Evolutionary conservation across 2,329 filamentous ascomycete species (phyloP).

Genomic region (Sclerotinia spermophila): DNA sequence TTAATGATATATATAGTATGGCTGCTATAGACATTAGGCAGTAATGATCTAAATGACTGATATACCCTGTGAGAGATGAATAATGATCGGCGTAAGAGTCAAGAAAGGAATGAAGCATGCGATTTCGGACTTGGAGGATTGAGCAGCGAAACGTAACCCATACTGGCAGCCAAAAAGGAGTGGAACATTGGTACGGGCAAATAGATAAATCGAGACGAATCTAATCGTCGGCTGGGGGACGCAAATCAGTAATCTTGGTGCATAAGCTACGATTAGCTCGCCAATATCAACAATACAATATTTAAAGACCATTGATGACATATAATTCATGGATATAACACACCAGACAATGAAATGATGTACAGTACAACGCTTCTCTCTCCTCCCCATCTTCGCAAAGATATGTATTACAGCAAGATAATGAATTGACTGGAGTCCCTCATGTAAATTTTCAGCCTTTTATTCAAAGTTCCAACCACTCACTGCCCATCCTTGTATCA

Average conservation of each 20-base stretch:
- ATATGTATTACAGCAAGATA: background rate
- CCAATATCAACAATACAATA: background rate
- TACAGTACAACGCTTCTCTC: background rate
- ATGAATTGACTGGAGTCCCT: background rate
- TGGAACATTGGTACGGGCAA: background rate
- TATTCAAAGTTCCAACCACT: background rate
- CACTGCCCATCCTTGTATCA: background rate
- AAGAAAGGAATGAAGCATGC: background rate
- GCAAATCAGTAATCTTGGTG: background rate
- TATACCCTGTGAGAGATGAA: slow-evolving; percentile 9
- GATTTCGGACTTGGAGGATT: background rate
- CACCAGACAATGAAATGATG: too few relatives aligned
- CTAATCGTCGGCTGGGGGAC: slow-evolving; percentile 5
- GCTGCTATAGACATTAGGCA: background rate
- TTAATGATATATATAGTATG: background rate
- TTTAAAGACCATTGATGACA: background rate
- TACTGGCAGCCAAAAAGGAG: background rate
- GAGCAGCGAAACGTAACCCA: background rate
- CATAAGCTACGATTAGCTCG: background rate
- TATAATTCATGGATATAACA: too few relatives aligned
- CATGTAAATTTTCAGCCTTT: background rate
- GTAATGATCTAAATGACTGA: slow-evolving; percentile 1
- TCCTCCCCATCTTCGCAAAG: background rate
- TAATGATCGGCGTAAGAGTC: slow-evolving; percentile 13
- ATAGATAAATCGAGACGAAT: background rate